phyloP scores from a whole-genome alignment of 495 filamentous ascomycete genomes.

The Penicillium antarcticum region DNA sequence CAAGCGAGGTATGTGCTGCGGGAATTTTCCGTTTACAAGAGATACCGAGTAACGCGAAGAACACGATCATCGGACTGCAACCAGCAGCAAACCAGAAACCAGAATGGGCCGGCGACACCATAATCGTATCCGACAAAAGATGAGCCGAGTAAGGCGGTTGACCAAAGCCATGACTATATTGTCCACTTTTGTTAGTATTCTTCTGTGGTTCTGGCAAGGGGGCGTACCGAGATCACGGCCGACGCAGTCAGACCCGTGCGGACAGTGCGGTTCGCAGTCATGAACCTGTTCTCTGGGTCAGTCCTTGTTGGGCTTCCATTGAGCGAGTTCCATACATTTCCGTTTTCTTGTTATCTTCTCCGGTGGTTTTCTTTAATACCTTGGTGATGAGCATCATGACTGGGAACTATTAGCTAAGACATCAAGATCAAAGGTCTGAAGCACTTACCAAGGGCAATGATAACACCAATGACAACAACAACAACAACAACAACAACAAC shows the following conservation, averaged over 20 bases:
- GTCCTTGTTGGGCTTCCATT: background rate
- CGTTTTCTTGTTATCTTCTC: slow-evolving; percentile 40
- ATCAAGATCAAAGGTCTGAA: background rate
- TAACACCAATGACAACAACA: slow-evolving; percentile 29
- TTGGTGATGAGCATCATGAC: slow-evolving; percentile 36
- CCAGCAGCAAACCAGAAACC: slow-evolving; percentile 47
- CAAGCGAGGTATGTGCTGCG: slow-evolving; percentile 43
- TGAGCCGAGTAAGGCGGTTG: slow-evolving; percentile 30
- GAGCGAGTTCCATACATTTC: slow-evolving; percentile 28
- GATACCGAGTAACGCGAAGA: slow-evolving; percentile 46
- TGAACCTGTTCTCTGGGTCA: slow-evolving; percentile 29
- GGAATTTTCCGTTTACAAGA: slow-evolving; percentile 46
- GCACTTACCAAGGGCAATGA: slow-evolving; percentile 28
- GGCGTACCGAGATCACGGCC: slow-evolving; percentile 35
- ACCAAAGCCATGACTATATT: slow-evolving; percentile 33
- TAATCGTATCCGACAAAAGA: slow-evolving; percentile 34
- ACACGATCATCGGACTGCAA: slow-evolving; percentile 43
- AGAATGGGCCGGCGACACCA: slow-evolving; percentile 36
- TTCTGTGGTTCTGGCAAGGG: background rate
- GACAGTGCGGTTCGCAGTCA: slow-evolving; percentile 39
- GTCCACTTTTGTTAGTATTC: background rate
- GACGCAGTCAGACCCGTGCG: slow-evolving; percentile 36
- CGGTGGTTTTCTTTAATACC: slow-evolving; percentile 32
- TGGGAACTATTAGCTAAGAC: slow-evolving; percentile 1
- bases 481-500: slow-evolving; percentile 34